Percentiles rank a stretch among this genome's conserved stretches.
Conservation (phyloP, 202 grass and related monocot genomes). For the Cymbopogon flexuosus region DNA sequence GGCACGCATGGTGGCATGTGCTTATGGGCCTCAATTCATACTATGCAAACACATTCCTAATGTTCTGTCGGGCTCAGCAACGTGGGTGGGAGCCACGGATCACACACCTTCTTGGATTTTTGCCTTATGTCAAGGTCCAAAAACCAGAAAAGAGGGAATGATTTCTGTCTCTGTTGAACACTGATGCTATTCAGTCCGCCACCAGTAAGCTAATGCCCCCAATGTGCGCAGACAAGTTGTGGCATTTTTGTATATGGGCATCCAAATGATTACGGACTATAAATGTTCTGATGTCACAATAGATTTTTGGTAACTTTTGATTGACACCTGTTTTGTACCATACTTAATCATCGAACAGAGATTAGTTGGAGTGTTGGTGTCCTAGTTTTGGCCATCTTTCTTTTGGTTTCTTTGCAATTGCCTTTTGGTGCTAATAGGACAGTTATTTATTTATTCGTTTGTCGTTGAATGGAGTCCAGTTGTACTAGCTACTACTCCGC, state of each 20-base stretch:
- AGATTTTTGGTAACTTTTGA: constrained; percentile 60
- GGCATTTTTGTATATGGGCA: constrained; percentile 48
- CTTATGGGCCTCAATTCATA: constrained; percentile 87
- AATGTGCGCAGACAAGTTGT: constrained; percentile 12
- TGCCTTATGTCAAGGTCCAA: constrained; percentile 81
- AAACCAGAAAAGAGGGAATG: constrained; percentile 71
- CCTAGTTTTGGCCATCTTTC: constrained; percentile 26
- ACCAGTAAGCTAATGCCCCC: constrained; percentile 25
- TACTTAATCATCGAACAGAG: constrained; percentile 38
- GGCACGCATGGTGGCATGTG: constrained; percentile 87
- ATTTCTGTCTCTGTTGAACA: constrained; percentile 19
- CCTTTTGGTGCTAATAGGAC: constrained; percentile 25
- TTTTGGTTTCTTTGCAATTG: constrained; percentile 26
- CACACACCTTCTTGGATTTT: constrained; percentile 49
- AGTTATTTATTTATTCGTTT: constrained; percentile 41
- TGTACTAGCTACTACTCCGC: constrained; percentile 22
- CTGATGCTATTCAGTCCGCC: constrained; percentile 12
- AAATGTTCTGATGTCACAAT: constrained; percentile 51
- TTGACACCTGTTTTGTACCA: constrained; percentile 66
- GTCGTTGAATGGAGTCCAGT: constrained; percentile 22
- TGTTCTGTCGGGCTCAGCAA: constrained; percentile 88
- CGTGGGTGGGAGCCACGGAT: constrained; percentile 62
- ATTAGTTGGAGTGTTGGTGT: constrained; percentile 39
- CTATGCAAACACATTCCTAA: constrained; percentile 82
- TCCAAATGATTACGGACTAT: constrained; percentile 45